A percentile compares a stretch with the other conserved stretches of the same genome.
These are phyloP conservation scores for Pichia manshurica DNA, from an alignment of 805 yeast species.

Conservation along the genomic window DNA sequence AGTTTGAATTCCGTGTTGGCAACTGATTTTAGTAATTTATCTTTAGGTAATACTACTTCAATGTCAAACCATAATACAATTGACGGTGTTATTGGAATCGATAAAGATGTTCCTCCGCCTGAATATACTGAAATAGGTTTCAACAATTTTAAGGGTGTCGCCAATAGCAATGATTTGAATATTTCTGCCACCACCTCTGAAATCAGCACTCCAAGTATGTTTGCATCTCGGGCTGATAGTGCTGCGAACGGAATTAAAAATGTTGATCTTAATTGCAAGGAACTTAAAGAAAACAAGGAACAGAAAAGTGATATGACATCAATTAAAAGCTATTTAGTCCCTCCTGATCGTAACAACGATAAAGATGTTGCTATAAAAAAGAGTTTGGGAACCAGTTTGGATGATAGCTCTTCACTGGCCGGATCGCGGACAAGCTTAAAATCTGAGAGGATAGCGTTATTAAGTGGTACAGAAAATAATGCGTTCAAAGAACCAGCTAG, in stretches of 20 bases:
- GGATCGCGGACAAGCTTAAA: conserved; percentile 20
- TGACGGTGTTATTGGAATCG: conserved; percentile 6
- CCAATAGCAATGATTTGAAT: conserved; percentile 15
- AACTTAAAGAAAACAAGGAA: neutral
- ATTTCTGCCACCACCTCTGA: conserved; percentile 12
- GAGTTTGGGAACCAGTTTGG: neutral
- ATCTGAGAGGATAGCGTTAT: conserved; percentile 22
- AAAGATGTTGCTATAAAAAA: neutral
- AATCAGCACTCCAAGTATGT: neutral
- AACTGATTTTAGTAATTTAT: neutral
- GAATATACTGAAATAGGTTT: conserved; percentile 4
- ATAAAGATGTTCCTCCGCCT: conserved; percentile 1
- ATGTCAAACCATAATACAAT: conserved; percentile 4
- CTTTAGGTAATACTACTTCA: neutral
- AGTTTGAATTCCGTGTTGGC: conserved; percentile 7
- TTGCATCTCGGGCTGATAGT: conserved; percentile 11
- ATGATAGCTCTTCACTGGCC: neutral
- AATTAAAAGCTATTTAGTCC: neutral
- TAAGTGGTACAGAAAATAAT: conserved; percentile 13
- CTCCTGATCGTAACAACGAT: too few species aligned
- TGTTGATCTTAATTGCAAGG: neutral
- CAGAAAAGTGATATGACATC: neutral
- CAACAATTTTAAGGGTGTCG: neutral
- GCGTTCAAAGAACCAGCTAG: neutral
- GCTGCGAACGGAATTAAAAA: neutral